Evolutionary conservation across 202 grass and related monocot genomes (phyloP), one percentile per base, ranked within the genome.

Genomic region (Zoysia matrella): DNA sequence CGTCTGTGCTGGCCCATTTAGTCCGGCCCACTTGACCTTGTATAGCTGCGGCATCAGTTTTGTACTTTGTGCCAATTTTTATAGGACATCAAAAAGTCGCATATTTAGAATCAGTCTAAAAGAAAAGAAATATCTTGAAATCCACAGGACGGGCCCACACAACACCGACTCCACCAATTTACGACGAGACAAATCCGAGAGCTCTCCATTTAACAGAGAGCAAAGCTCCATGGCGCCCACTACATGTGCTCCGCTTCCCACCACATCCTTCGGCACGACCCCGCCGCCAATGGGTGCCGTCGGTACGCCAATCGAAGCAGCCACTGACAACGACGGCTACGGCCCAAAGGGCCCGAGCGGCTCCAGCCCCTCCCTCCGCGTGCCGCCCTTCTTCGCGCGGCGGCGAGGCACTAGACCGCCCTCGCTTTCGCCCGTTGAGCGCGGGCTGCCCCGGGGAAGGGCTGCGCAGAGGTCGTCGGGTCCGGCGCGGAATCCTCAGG

Each of bases 131-230:
- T 39, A 5, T 4, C 30, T 41, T 41, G 61, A 4, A 41, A 64
- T 64, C 11, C 22, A 64, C 5, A 36, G 61, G 61, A 12, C 10
- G 9, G 30, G 30, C 61, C 61, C 61, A 64, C 61, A 2, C 9
- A 64, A 64, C 61, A 64, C 30, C 60, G 61, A 11, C 36, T 64
- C 61, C 61, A 64, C 61, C 61, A 11, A 64, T 36, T 30, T 64
- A 64, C 30, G 61, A 41, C 8, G 30, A 64, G 61, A 41, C 61
- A 64, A 41, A 16, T 36, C 60, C 22, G 2, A 41, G 4, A 4
- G 54, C 4, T 6, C 30, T 39, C 61, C 61, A 64, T 64, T 41
- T 41, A 64, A 39, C 61, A 64, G 61, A 64, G 61, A 11, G 10
- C 51, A 11, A 11, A 9, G 1, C 1, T 60, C 4, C 54, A 1